Base-by-base conservation (phyloP, 352 stramenopile genomes). In the Phytopythium oedochilum region DNA sequence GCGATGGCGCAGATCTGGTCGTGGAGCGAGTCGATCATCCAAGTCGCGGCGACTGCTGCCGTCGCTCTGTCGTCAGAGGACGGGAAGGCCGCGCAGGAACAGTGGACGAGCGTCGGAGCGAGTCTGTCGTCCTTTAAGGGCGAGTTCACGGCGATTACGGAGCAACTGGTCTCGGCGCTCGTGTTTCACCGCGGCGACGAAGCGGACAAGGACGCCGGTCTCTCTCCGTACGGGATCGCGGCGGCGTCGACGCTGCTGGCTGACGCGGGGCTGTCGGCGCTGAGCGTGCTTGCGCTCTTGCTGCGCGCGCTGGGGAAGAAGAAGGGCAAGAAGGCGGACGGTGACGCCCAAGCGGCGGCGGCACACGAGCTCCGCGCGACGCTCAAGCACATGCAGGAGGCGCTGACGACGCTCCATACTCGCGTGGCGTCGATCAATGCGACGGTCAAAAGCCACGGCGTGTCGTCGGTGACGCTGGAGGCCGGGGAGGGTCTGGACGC, bases 291-390 rank as follows among this genome's bases (percentile, higher is more conserved):
- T 26, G 75, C 73, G 38, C 51, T 77, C 29, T 53, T 60, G 17
- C 63, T 81, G 38, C 81, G 75, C 1, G 51, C 69, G 20, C 42
- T 71, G 48, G 26, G 45, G 45, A 91, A 89, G 69, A 83, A 84
- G 66, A 89, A 85, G 40, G 61, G 46, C 63, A 91, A 89, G 55
- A 88, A 85, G 53, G 80, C 78, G 48, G 75, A 88, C 25, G 42
- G 64, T 15, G 39, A 73, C 9, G 55, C 52, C 22, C 47, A 60
- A 9, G 51, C 68, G 28, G 53, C 61, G 8, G 51, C 68, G 23
- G 53, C 60, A 23, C 45, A 40, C 31, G 74, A 69, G 0, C 57
- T 92, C 51, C 78, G 81, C 15, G 69, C 64, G 22, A 53, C 83
- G 17, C 62, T 92, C 28, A 89, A 89, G 63, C 68, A 68, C 49